phyloP scores from a whole-genome alignment of 75 land plant genomes.

The Sequoia sempervirens region DNA sequence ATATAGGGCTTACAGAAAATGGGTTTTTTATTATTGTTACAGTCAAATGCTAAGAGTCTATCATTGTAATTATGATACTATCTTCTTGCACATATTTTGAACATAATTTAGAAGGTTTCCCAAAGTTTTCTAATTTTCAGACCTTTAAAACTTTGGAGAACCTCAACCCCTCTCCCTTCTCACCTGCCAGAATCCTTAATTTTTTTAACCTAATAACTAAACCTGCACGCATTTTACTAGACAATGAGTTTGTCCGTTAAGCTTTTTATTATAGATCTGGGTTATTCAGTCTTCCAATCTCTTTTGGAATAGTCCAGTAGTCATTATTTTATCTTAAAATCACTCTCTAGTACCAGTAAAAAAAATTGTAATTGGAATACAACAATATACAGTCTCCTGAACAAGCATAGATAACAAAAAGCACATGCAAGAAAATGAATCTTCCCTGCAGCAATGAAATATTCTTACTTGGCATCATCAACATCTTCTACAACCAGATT shows the following conservation, averaged over 20 bases:
- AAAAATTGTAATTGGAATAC: background rate
- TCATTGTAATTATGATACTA: background rate
- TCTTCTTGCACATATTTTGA: background rate
- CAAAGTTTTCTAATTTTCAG: background rate
- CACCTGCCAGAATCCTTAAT: background rate
- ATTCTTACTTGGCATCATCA: constrained; percentile 73
- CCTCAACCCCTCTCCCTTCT: background rate
- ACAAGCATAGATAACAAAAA: background rate
- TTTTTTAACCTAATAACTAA: background rate
- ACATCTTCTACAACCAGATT: constrained; percentile 77
- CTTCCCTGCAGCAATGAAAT: background rate
- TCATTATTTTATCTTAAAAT: background rate
- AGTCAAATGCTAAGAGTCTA: background rate
- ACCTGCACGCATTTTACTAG: background rate
- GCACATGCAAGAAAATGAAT: background rate
- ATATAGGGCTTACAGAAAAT: background rate
- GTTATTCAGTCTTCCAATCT: background rate
- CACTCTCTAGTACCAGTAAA: background rate
- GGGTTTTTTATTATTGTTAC: background rate
- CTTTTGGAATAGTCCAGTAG: background rate
- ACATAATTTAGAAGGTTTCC: background rate
- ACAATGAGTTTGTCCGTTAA: background rate
- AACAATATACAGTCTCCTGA: background rate
- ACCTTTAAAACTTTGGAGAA: background rate
- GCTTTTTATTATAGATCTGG: background rate